Base-by-base conservation (phyloP, 2,329 filamentous ascomycete species). In the Claviceps humidiphila region DNA sequence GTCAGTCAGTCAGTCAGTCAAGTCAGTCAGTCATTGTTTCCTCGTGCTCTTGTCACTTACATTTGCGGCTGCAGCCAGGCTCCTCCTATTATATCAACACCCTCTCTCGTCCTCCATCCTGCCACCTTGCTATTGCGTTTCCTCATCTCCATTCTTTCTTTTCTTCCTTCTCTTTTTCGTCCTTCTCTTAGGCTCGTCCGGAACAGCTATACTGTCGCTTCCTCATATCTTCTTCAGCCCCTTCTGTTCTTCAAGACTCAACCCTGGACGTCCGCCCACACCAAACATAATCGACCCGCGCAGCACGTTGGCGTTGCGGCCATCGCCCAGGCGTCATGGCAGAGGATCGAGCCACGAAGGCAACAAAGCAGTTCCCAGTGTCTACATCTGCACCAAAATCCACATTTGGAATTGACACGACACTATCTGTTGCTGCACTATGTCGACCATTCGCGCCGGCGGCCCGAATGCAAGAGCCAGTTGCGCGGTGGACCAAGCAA, bases 301-400 rank as follows among this genome's bases (percentile, higher is more conserved):
- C 49, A 45, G 44, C 41, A 38, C 49, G 40, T 38, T 39, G n/a
- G 20, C 44, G 9, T 11, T 47, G 24, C 30, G 37, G 37, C 16
- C 39, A 22, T 43, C 46, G 40, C 34, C 38, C 22, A 47, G 26
- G 42, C 41, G 50, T 44, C 53, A 55, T 53, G 53, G 51, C 52
- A 51, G 51, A 53, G n/a, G 30, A 45, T 48, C 50, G 22, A 40
- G 43, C 51, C n/a, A 54, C 17, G 4, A 49, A 47, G 39, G 49
- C 13, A 41, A 50, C 11, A 24, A 48, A 44, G 51, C 53, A 38
- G 47, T 55, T 48, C 16, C 48, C 48, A 9, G 22, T 37, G n/a
- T 55, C 50, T 11, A 44, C 20, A 17, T 43, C 47, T 34, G 47
- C 14, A 22, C 38, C 39, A 17, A 26, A 42, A 20, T 22, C 43